Evolutionary conservation across 805 yeast species (phyloP), one percentile per base, ranked within the genome.

Genomic region (Hanseniaspora jakobsenii): DNA sequence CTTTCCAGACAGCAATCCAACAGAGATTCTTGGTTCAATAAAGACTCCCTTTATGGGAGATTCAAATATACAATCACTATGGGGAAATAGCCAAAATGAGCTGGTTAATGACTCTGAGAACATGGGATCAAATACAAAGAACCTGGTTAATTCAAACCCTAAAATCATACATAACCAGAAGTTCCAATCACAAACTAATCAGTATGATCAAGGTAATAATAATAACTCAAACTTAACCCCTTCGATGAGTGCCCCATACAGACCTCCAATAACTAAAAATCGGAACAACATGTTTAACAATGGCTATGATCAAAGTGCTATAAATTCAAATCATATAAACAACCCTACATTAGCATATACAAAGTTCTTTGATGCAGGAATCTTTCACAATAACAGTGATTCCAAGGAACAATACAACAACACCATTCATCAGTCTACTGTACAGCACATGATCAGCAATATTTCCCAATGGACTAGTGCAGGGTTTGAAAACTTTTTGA

Each of bases 361-460:
- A 6, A 7, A 6, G 10, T 24, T 24, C 10, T 24, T 24, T 40
- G 16, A 6, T 16, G 27, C 19, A n/a, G 10, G 6, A 14, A 30
- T 19, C 30, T n/a, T n/a, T 8, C 18, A n/a, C 38, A 24, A 34
- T 17, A 23, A 12, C 13, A 14, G 13, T 7, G 16, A 12, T 13
- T 12, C 13, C 13, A 23, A 32, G n/a, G 31, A 28, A 13, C 26
- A 30, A 39, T 18, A 14, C 8, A 28, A 16, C 7, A 55, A 54
- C 39, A 57, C 56, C 12, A 66, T 77, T 21, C 34, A 41, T 21
- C 34, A 28, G 17, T 41, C 45, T 10, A 35, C 45, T 14, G 71
- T 78, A 1, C 73, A 72, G 32, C 69, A 69, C 26, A 75, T 75
- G 81, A 75, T 75, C 52, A 73, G 66, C 53, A 73, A 74, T 51